These are phyloP conservation scores for Biscogniauxia marginata DNA, from an alignment of 2,329 filamentous ascomycete species.

Conservation along the genomic window DNA sequence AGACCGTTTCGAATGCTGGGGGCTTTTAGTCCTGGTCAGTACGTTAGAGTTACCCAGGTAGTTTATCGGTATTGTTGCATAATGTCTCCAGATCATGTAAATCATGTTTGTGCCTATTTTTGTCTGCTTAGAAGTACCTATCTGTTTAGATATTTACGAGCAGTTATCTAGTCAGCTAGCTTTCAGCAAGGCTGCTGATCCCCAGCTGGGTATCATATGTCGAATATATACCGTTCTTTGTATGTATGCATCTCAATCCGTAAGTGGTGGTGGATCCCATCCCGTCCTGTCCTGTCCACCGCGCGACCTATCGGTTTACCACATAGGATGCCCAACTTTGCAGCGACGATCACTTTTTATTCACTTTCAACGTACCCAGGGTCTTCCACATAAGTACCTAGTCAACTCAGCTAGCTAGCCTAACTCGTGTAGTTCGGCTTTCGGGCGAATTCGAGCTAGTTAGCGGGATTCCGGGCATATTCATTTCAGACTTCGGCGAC, in stretches of 20 bases:
- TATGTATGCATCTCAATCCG: background rate
- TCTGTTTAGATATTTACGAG: background rate
- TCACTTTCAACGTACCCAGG: background rate
- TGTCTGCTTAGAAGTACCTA: too few relatives aligned
- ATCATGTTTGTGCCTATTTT: too few relatives aligned
- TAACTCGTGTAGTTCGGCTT: background rate
- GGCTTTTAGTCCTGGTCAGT: background rate
- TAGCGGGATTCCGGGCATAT: background rate
- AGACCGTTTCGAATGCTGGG: background rate
- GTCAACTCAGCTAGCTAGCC: background rate
- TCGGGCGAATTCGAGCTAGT: background rate
- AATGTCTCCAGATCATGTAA: too few relatives aligned
- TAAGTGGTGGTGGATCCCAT: background rate
- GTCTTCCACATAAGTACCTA: background rate
- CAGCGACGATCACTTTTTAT: background rate
- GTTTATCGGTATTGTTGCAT: too few relatives aligned
- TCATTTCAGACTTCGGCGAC: background rate
- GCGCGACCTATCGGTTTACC: background rate
- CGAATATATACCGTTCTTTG: background rate
- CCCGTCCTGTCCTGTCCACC: background rate
- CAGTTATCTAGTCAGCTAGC: background rate
- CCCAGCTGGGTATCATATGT: background rate
- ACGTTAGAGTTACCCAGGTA: too few relatives aligned
- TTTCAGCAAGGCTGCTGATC: background rate
- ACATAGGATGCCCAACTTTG: background rate